Conservation (phyloP, 2,329 filamentous ascomycete species). For the Zalaria obscura region DNA sequence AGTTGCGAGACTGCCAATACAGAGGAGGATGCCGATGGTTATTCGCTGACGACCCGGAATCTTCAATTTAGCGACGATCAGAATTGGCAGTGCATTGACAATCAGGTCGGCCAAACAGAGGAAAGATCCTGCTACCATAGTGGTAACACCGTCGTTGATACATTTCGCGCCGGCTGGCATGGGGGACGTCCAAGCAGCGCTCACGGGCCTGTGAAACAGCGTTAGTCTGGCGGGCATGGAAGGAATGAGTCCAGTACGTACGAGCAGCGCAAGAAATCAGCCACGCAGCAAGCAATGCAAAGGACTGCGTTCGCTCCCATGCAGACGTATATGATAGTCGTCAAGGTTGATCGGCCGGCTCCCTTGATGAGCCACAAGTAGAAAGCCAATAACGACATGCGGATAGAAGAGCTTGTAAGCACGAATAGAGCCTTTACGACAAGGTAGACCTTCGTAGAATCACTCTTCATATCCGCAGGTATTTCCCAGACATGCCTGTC, state of each 20-base stretch:
- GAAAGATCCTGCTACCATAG: conserved; percentile 24
- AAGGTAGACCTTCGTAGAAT: conserved; percentile 24
- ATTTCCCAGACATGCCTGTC: conserved; percentile 29
- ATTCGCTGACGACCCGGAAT: conserved; percentile 24
- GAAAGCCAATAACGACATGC: conserved; percentile 29
- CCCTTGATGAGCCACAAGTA: conserved; percentile 32
- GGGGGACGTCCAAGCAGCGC: conserved; percentile 25
- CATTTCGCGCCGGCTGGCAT: conserved; percentile 18
- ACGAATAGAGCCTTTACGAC: conserved; percentile 27
- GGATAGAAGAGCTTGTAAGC: conserved; percentile 26
- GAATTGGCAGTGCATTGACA: conserved; percentile 28
- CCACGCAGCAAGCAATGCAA: conserved; percentile 21
- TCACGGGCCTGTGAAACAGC: conserved; percentile 16
- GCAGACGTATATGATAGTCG: conserved; percentile 23
- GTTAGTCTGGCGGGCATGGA: background rate
- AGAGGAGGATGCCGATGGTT: conserved; percentile 6
- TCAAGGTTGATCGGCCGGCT: conserved; percentile 22
- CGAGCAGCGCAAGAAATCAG: conserved; percentile 25
- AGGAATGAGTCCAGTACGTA: conserved; percentile 13
- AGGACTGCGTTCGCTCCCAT: conserved; percentile 22
- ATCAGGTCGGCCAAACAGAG: conserved; percentile 27
- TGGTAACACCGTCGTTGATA: conserved; percentile 24
- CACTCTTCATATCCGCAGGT: conserved; percentile 11
- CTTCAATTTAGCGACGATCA: conserved; percentile 25
- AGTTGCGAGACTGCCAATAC: conserved; percentile 8